Conservation (phyloP, 2,329 filamentous ascomycete species). For the Scedosporium apiospermum region DNA sequence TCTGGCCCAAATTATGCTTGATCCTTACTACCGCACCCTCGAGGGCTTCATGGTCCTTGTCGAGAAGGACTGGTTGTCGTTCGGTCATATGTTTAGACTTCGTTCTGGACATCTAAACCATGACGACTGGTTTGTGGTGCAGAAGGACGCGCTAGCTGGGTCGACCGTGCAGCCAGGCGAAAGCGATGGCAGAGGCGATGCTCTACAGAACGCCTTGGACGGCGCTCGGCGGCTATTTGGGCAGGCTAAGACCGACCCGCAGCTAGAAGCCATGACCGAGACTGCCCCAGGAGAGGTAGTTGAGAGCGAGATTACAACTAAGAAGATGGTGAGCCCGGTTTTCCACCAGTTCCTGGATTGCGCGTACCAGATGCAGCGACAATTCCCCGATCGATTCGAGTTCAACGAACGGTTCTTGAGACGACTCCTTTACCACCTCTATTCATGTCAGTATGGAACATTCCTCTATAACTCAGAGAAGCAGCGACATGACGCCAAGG, state of each 20-base stretch:
- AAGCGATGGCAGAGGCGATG: conserved; percentile 55
- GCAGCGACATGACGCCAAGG: conserved; percentile 62
- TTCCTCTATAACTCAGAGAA: conserved; percentile 95
- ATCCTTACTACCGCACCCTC: conserved; percentile 89
- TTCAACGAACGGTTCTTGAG: conserved; percentile 92
- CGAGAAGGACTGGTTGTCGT: conserved; percentile 96
- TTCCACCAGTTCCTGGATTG: conserved; percentile 98
- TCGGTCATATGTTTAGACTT: conserved; percentile 94
- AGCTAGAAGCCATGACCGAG: conserved; percentile 45
- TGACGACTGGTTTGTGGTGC: conserved; percentile 87
- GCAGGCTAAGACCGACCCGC: conserved; percentile 50
- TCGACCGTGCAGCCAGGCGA: conserved; percentile 52
- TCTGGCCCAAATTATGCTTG: conserved; percentile 83
- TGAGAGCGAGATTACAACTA: conserved; percentile 60
- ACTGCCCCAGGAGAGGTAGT: conserved; percentile 28
- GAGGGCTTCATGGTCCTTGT: conserved; percentile 90
- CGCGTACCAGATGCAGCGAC: conserved; percentile 79
- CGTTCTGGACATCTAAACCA: conserved; percentile 80
- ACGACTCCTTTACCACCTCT: conserved; percentile 82
- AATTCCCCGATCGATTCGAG: conserved; percentile 83
- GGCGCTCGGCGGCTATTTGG: conserved; percentile 87
- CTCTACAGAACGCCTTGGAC: conserved; percentile 74
- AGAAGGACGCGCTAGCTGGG: conserved; percentile 68
- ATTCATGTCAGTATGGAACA: conserved; percentile 93
- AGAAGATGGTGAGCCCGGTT: conserved; percentile 89